Evolutionary conservation across 441 rosid genomes (phyloP).

Genomic region (Adansonia rubrostipa): DNA sequence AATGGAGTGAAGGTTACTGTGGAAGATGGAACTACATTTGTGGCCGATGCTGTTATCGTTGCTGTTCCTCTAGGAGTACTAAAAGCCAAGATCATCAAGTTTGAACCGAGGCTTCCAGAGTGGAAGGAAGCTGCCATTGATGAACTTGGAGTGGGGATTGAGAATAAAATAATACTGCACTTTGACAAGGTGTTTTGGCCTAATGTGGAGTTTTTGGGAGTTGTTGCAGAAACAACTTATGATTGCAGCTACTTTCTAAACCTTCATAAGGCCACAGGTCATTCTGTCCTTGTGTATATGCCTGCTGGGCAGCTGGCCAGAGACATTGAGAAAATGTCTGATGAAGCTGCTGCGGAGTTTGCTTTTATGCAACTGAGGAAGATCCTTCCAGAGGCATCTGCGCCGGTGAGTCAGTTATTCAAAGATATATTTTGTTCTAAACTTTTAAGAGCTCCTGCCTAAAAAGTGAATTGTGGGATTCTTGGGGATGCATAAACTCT

Average conservation of each 20-base stretch:
- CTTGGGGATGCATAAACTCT: background rate
- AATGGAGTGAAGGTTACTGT: constrained; percentile 84
- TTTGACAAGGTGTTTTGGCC: constrained; percentile 96
- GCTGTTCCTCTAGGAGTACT: constrained; percentile 91
- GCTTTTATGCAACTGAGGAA: constrained; percentile 83
- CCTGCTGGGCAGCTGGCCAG: constrained; percentile 97
- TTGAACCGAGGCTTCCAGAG: constrained; percentile 89
- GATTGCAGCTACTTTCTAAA: constrained; percentile 94
- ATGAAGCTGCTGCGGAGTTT: constrained; percentile 85
- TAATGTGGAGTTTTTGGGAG: constrained; percentile 94
- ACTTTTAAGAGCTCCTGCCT: background rate
- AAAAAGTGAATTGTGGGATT: background rate
- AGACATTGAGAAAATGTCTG: constrained; percentile 94
- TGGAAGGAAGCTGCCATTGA: constrained; percentile 93
- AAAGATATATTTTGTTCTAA: constrained; percentile 9
- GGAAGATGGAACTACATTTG: constrained; percentile 71
- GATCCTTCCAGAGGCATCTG: constrained; percentile 87
- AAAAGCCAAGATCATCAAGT: constrained; percentile 63
- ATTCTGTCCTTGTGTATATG: constrained; percentile 88
- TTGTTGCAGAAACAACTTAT: constrained; percentile 88
- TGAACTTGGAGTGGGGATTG: constrained; percentile 90
- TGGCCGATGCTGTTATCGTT: constrained; percentile 82
- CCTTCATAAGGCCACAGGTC: constrained; percentile 94
- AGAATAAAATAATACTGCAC: constrained; percentile 83
- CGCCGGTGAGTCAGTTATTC: constrained; percentile 55